phyloP scores from a whole-genome alignment of 495 filamentous ascomycete genomes.

The Aspergillus bertholletiae region DNA sequence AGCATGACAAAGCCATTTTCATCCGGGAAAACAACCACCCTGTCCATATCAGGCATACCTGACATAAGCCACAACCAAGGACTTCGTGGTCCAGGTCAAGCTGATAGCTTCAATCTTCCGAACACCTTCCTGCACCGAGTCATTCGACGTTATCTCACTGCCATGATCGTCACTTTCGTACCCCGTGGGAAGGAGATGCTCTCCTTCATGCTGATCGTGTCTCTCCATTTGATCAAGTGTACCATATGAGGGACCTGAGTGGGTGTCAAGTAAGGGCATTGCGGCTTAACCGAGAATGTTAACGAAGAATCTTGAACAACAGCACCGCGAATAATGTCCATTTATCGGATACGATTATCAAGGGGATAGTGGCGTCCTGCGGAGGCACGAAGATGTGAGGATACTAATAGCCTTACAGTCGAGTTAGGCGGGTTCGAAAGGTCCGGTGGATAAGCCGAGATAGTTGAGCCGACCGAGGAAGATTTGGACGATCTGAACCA shows the following conservation, averaged over 20 bases:
- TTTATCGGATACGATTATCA: slow-evolving; percentile 14
- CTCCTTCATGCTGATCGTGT: slow-evolving; percentile 29
- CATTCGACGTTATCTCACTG: slow-evolving; percentile 22
- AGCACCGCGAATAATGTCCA: slow-evolving; percentile 18
- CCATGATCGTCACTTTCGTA: slow-evolving; percentile 25
- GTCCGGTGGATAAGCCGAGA: not conserved
- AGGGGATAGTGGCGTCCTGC: slow-evolving; percentile 1
- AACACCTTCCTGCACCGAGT: slow-evolving; percentile 51
- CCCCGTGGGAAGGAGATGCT: slow-evolving; percentile 30
- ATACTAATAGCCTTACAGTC: not conserved
- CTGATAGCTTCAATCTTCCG: slow-evolving; percentile 55
- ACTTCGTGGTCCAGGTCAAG: slow-evolving; percentile 50
- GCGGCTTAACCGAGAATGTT: slow-evolving; percentile 16
- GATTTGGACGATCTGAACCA: slow-evolving; percentile 18
- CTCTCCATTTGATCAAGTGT: slow-evolving; percentile 27
- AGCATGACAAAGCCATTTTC: not conserved
- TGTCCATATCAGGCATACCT: slow-evolving; percentile 37
- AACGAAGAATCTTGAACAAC: slow-evolving; percentile 2
- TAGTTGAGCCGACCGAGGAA: slow-evolving; percentile 2
- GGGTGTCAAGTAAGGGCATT: slow-evolving; percentile 37
- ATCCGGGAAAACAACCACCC: not conserved
- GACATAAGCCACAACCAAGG: slow-evolving; percentile 52
- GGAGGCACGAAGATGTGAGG: not conserved
- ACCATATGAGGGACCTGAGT: slow-evolving; percentile 39
- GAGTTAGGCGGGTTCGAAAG: not conserved